Evolutionary conservation across 306 rosid species (phyloP).

Genomic region (Castanea sativa): DNA sequence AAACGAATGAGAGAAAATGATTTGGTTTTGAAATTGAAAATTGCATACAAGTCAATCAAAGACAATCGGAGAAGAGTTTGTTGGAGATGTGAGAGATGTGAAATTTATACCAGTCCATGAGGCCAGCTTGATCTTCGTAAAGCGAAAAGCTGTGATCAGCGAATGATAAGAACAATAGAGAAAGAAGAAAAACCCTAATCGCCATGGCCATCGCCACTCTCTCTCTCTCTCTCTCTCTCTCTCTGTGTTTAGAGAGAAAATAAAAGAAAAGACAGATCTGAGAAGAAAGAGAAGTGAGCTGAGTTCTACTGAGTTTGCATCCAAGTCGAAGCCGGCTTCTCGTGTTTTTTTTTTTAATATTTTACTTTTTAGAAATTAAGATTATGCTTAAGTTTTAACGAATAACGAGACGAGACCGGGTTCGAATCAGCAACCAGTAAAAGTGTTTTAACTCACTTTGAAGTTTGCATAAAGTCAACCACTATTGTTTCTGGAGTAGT

Average conservation of each 20-base stretch:
- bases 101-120: slow-evolving; percentile 70
- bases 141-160: slow-evolving; percentile 47
- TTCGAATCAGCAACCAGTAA: too few species aligned
- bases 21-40: too few species aligned
- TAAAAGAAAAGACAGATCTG: slow-evolving; percentile 44
- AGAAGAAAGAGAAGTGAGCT: slow-evolving; percentile 8
- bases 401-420: too few species aligned
- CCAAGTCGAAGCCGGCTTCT: too few species aligned
- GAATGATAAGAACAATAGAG: slow-evolving; percentile 34
- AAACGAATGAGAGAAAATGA: not conserved
- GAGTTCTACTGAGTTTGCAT: too few species aligned
- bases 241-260: not conserved
- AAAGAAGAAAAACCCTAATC: slow-evolving; percentile 52
- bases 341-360: too few species aligned
- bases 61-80: not conserved
- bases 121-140: slow-evolving; percentile 95
- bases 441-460: too few species aligned
- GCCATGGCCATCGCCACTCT: slow-evolving; percentile 69
- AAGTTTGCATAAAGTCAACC: too few species aligned
- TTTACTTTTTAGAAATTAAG: too few species aligned
- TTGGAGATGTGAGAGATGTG: not conserved
- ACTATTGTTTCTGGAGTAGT: too few species aligned
- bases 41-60: not conserved
- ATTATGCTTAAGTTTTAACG: too few species aligned
- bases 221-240: slow-evolving; percentile 1